These are phyloP conservation scores for Collybia sp. DNA, from an alignment of 768 basidiomycete species.

Conservation along the genomic window DNA sequence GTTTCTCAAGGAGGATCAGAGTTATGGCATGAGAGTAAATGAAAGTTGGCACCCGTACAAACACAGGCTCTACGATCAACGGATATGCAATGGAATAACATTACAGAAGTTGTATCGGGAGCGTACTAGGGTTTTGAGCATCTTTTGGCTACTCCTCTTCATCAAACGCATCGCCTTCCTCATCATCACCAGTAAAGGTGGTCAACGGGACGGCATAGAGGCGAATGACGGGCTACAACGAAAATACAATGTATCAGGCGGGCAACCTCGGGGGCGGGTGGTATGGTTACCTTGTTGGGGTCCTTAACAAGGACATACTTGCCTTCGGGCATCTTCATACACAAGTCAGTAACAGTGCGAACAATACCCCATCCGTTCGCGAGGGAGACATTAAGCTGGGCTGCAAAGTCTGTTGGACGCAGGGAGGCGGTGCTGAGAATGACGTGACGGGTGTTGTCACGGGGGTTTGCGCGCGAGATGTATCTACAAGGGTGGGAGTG, in stretches of 20 bases:
- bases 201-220: constrained; percentile 88
- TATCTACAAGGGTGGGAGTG: constrained; percentile 49
- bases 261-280: constrained; percentile 7
- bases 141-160: constrained; percentile 29
- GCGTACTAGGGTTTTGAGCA: background rate
- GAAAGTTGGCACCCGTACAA: too few species aligned
- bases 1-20: too few species aligned
- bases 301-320: constrained; percentile 98
- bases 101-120: background rate
- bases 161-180: constrained; percentile 41
- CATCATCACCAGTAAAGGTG: constrained; percentile 82
- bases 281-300: constrained; percentile 78
- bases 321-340: constrained; percentile 96
- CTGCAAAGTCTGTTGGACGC: constrained; percentile 92
- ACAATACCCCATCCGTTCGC: constrained; percentile 99
- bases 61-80: too few species aligned
- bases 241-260: constrained; percentile 6
- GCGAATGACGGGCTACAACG: constrained; percentile 80
- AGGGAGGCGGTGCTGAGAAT: constrained; percentile 93
- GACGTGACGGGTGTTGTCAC: constrained; percentile 93
- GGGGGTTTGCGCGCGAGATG: constrained; percentile 90
- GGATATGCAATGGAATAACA: too few species aligned
- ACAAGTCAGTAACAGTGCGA: constrained; percentile 88
- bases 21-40: too few species aligned
- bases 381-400: constrained; percentile 91